A percentile compares a stretch with the other conserved stretches of the same genome.
Conservation (phyloP, 805 yeast species). For the Metschnikowia similis region DNA sequence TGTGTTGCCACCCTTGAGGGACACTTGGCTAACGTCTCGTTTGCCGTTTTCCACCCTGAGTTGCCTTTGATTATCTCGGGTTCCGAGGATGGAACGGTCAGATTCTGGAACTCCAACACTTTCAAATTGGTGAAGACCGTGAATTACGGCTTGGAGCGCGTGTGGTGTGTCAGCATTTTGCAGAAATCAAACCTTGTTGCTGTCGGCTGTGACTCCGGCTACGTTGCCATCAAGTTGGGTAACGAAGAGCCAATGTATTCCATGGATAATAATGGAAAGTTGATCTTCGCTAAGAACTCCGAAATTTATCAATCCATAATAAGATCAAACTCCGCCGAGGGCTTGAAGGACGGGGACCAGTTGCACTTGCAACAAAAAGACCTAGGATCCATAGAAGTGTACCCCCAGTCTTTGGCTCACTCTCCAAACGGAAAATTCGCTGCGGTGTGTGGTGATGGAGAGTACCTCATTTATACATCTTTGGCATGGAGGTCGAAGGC, state of each 20-base stretch:
- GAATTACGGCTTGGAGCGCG: slow-evolving; percentile 89
- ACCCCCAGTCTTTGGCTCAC: slow-evolving; percentile 81
- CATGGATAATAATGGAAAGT: slow-evolving; percentile 88
- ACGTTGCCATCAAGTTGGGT: slow-evolving; percentile 83
- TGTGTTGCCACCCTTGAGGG: slow-evolving; percentile 94
- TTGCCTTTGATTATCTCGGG: slow-evolving; percentile 93
- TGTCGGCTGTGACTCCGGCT: slow-evolving; percentile 93
- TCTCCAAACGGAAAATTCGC: slow-evolving; percentile 98
- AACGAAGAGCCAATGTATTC: slow-evolving; percentile 91
- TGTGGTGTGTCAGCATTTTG: slow-evolving; percentile 87
- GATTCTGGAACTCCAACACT: slow-evolving; percentile 92
- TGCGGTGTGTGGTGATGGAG: slow-evolving; percentile 97
- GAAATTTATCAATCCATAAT: slow-evolving; percentile 84
- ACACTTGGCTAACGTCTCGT: slow-evolving; percentile 89
- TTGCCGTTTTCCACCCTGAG: slow-evolving; percentile 98
- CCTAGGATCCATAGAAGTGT: slow-evolving; percentile 89
- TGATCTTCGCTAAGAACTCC: slow-evolving; percentile 85
- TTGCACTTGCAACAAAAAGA: slow-evolving; percentile 80
- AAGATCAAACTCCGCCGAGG: slow-evolving; percentile 58
- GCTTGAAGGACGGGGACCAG: slow-evolving; percentile 74
- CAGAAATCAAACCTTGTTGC: slow-evolving; percentile 74
- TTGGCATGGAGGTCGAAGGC: slow-evolving; percentile 97
- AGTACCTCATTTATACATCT: slow-evolving; percentile 91
- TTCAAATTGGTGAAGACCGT: slow-evolving; percentile 90
- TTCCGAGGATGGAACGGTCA: slow-evolving; percentile 91